Conservation (phyloP, 164 flowering plant species). For the Sextonia rubra region DNA sequence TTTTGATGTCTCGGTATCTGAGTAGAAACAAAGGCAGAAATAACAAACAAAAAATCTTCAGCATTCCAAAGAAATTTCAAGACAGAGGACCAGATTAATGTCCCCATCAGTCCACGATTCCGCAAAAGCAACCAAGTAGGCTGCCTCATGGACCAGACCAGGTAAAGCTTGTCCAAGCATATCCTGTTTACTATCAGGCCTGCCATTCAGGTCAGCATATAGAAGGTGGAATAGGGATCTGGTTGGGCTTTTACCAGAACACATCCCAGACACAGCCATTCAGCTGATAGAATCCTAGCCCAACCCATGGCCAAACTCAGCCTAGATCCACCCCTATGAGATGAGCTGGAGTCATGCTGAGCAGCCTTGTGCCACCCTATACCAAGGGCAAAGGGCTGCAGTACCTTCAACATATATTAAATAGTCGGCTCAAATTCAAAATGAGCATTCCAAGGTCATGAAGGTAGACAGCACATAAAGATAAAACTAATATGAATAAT, state of each 20-base stretch:
- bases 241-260: background rate
- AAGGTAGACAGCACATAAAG: background rate
- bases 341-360: too few species aligned
- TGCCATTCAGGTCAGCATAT: background rate
- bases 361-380: background rate
- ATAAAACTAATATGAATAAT: background rate
- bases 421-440: background rate
- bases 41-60: background rate
- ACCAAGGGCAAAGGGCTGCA: too few species aligned
- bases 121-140: background rate
- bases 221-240: background rate
- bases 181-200: background rate
- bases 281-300: background rate
- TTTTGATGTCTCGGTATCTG: too few species aligned
- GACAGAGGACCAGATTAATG: constrained; percentile 1
- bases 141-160: background rate
- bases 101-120: background rate
- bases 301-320: background rate
- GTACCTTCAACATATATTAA: background rate
- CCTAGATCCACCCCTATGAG: background rate
- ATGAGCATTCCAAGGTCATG: background rate
- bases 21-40: background rate
- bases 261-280: background rate
- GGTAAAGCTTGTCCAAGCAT: background rate
- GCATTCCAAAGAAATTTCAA: background rate